A percentile compares a stretch with the other conserved stretches of the same genome.
These are phyloP conservation scores for Lasiosphaeris hirsuta DNA, from an alignment of 495 filamentous ascomycete genomes.

Conservation along the genomic window DNA sequence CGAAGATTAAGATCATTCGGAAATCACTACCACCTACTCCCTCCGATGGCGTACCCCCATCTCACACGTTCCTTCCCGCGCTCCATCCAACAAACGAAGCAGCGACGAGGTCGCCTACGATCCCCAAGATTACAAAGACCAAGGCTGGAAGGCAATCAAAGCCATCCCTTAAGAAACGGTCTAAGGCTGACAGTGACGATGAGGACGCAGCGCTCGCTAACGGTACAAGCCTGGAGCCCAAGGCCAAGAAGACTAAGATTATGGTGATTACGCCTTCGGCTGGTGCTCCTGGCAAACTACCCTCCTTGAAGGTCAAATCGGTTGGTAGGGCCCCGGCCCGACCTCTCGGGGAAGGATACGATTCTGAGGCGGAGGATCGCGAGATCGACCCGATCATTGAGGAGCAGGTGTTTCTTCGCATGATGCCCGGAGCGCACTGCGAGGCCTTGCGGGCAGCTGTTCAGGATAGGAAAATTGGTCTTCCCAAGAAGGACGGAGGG, in stretches of 20 bases:
- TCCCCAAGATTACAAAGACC: slow-evolving; percentile 35
- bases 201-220: slow-evolving; percentile 37
- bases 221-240: slow-evolving; percentile 22
- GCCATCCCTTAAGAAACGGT: slow-evolving; percentile 46
- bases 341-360: slow-evolving; percentile 80
- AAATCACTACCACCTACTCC: slow-evolving; percentile 47
- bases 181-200: slow-evolving; percentile 39
- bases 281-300: slow-evolving; percentile 28
- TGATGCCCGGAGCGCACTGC: slow-evolving; percentile 79
- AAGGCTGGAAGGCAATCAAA: slow-evolving; percentile 49
- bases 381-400: slow-evolving; percentile 85
- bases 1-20: slow-evolving; percentile 52
- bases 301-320: slow-evolving; percentile 37
- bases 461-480: slow-evolving; percentile 68
- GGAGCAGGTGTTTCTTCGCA: slow-evolving; percentile 82
- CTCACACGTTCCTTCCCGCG: background rate
- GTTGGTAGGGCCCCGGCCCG: slow-evolving; percentile 57
- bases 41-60: slow-evolving; percentile 25
- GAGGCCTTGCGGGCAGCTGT: slow-evolving; percentile 74
- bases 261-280: slow-evolving; percentile 26
- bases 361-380: slow-evolving; percentile 90
- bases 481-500: slow-evolving; percentile 55
- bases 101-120: background rate
- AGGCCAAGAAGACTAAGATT: slow-evolving; percentile 43
- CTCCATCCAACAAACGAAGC: background rate